Evolutionary conservation across 179 eudicot genomes (phyloP), one percentile per base, ranked within the genome.

Genomic region (Gypsophila paniculata): DNA sequence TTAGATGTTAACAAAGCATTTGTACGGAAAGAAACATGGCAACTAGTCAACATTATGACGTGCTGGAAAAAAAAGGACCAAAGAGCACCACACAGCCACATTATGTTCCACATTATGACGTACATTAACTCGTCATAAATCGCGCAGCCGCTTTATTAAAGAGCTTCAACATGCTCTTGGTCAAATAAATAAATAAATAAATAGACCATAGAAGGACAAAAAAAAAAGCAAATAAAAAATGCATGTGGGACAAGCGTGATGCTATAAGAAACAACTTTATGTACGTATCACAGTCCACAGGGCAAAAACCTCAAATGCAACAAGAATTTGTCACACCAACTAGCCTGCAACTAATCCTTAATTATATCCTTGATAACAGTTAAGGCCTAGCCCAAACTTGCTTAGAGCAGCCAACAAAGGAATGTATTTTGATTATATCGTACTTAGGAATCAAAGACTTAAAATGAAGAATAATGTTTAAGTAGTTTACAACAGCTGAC

Each of bases 401-500:
- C 49, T 63, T n/a, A 42, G 48, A 62, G 11, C 11, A 42, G 8
- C 46, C 11, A 42, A 42, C 46, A 2, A 2, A 6, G 10, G 2
- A 36, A 51, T 8, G 22, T 21, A 34, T 22, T 21, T 68, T 22
- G 22, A 5, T 25, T 10, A 17, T 17, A n/a, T 13, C 14, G 36
- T 48, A 46, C 26, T 61, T 52, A 17, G 10, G 17, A 58, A 48
- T 55, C 64, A 32, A 14, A 52, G 18, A 18, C 39, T 13, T 49
- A 48, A 22, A 18, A 61, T 14, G 49, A 55, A n/a, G 8, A 29
- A 65, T 14, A 3, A 53, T 12, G 65, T 18, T 13, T 32, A 63
- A 69, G 63, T 55, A 34, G 61, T 19, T 63, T 69, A 55, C 52
- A 71, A 69, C 75, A 79, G 69, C 81, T 86, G 83, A 92, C 99